Evolutionary conservation across 2,329 filamentous ascomycete genomes (phyloP).

Genomic region (Claviceps sp.): DNA sequence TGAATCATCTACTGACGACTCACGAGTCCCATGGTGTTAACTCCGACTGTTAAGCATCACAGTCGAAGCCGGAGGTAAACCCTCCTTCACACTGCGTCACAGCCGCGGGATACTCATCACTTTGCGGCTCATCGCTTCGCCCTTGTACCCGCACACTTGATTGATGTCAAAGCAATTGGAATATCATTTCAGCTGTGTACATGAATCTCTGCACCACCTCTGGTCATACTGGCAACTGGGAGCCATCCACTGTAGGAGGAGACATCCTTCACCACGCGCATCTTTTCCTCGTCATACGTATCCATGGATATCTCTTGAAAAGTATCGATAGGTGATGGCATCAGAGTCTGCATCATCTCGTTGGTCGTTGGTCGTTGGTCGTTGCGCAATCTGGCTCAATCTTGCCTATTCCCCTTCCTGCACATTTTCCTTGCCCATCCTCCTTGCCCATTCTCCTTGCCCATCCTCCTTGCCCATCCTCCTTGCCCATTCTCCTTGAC

Average conservation of each 20-base stretch:
- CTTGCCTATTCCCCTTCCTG: no score
- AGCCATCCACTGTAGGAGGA: neutral
- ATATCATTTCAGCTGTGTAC: neutral
- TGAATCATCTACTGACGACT: neutral
- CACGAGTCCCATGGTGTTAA: neutral
- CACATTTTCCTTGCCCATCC: no score
- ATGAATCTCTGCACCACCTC: slow-evolving; percentile 1
- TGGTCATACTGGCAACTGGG: neutral
- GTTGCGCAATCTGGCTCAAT: no score
- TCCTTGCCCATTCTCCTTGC: no score
- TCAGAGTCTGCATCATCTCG: no score
- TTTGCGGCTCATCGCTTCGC: neutral
- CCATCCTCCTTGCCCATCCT: no score
- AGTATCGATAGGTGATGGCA: neutral
- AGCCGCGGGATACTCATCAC: neutral
- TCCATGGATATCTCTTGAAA: neutral
- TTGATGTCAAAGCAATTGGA: neutral
- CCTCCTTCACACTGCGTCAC: neutral
- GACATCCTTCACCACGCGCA: neutral
- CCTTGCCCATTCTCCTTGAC: no score
- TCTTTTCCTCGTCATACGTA: neutral
- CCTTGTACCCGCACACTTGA: neutral
- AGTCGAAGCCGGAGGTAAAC: no score
- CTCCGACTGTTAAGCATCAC: neutral
- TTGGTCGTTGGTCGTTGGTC: no score